Percentiles rank a stretch among this genome's conserved stretches.
These are phyloP conservation scores for Tylopilus plumbeoviolaceoides DNA, from an alignment of 768 basidiomycete genomes.

Conservation along the genomic window DNA sequence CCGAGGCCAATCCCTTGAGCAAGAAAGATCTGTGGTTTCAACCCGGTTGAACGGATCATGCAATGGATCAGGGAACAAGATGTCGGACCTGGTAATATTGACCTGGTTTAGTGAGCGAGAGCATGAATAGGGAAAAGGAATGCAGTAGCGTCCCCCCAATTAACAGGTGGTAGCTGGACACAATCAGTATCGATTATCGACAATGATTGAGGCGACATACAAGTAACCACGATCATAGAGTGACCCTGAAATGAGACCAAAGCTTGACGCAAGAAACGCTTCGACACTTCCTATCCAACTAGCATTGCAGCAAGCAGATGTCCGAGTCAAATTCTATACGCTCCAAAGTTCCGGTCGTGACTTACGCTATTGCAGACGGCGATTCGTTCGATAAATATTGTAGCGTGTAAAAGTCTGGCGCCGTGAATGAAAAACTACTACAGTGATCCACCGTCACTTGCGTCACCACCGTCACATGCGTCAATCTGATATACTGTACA, in stretches of 20 bases:
- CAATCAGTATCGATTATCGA: neutral
- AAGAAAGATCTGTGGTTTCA: constrained; percentile 39
- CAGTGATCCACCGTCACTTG: no score
- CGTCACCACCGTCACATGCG: no score
- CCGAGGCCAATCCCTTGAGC: constrained; percentile 46
- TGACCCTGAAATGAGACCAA: constrained; percentile 40
- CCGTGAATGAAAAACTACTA: neutral
- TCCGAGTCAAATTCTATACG: neutral
- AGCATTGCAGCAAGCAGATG: neutral
- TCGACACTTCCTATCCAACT: constrained; percentile 48
- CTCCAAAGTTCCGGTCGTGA: neutral
- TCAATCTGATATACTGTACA: no score
- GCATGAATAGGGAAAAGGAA: constrained; percentile 39
- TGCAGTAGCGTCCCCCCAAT: constrained; percentile 43
- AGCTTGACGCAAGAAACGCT: constrained; percentile 34
- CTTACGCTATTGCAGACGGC: constrained; percentile 36
- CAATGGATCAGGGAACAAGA: neutral
- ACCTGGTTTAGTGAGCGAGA: constrained; percentile 39
- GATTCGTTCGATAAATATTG: constrained; percentile 33
- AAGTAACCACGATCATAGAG: constrained; percentile 53
- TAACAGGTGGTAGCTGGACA: constrained; percentile 39
- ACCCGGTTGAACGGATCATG: neutral
- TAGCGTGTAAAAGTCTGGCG: constrained; percentile 36
- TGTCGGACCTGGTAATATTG: constrained; percentile 41
- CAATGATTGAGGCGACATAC: constrained; percentile 19